Evolutionary conservation across 768 basidiomycete species (phyloP).

Genomic region (Scleroderma citrinum): DNA sequence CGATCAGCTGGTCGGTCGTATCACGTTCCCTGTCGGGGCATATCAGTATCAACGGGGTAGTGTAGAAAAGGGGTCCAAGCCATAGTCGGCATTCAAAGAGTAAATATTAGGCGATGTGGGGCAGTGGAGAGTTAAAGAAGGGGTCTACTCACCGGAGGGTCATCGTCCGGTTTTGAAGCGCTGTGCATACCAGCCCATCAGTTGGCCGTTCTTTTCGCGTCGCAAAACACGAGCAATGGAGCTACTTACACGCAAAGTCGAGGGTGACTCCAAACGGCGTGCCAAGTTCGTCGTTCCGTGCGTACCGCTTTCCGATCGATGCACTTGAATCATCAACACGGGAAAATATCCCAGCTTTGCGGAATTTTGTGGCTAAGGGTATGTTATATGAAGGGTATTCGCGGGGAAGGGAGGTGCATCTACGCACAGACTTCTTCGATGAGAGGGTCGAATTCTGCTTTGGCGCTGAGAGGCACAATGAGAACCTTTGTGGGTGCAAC

Average conservation of each 20-base stretch:
- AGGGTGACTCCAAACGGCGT: conserved; percentile 96
- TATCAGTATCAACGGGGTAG: conserved; percentile 1
- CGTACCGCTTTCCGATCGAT: conserved; percentile 94
- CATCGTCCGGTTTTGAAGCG: conserved; percentile 87
- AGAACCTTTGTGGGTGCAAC: conserved; percentile 96
- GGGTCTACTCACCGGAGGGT: conserved; percentile 71
- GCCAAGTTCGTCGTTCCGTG: conserved; percentile 96
- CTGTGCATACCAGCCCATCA: conserved; percentile 34
- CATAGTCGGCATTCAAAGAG: not conserved
- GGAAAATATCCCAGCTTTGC: conserved; percentile 83
- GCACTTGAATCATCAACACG: conserved; percentile 94
- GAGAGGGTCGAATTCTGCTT: conserved; percentile 77
- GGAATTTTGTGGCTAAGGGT: conserved; percentile 71
- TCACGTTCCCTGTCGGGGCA: conserved; percentile 72
- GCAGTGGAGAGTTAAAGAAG: not conserved
- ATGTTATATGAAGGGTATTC: conserved; percentile 4
- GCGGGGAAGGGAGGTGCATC: not conserved
- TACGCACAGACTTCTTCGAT: conserved; percentile 87
- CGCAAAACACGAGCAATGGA: not conserved
- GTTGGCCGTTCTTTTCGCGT: not conserved
- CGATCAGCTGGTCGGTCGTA: conserved; percentile 90
- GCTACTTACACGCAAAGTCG: conserved; percentile 79
- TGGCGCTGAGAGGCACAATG: conserved; percentile 89
- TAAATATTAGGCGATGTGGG: not conserved
- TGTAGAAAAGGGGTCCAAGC: not conserved